phyloP scores from a whole-genome alignment of 2,329 filamentous ascomycete genomes.

The Xylaria sp. region DNA sequence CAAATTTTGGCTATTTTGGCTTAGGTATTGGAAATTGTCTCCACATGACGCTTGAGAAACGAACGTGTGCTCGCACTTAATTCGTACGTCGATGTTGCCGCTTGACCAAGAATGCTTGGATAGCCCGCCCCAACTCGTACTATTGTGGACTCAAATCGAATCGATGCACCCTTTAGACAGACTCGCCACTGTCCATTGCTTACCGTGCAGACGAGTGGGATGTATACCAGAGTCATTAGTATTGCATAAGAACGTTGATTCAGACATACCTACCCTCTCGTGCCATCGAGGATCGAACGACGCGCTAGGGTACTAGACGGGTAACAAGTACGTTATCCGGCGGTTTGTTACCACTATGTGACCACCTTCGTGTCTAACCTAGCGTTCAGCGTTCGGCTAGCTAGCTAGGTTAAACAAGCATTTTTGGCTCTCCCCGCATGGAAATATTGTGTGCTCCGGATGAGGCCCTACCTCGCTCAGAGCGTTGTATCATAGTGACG shows the following conservation, averaged over 20 bases:
- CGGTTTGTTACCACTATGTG: not conserved
- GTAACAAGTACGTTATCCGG: constrained; percentile 12
- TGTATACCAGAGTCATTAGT: constrained; percentile 6
- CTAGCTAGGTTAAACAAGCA: constrained; percentile 1
- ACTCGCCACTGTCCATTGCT: not conserved
- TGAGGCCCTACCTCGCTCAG: constrained; percentile 19
- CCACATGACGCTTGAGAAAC: not conserved
- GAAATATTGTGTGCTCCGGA: constrained; percentile 23
- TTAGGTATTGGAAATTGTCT: not conserved
- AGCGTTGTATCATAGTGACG: constrained; percentile 29
- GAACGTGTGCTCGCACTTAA: constrained; percentile 11
- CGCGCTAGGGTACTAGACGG: not conserved
- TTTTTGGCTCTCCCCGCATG: constrained; percentile 31
- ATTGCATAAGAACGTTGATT: not conserved
- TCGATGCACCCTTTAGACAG: constrained; percentile 2
- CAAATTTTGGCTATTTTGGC: constrained; percentile 3
- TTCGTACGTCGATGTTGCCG: constrained; percentile 5
- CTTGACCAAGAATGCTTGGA: not conserved
- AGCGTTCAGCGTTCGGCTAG: constrained; percentile 12
- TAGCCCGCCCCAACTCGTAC: constrained; percentile 12
- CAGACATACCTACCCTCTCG: not conserved
- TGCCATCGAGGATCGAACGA: constrained; percentile 5
- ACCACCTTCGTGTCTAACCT: constrained; percentile 12
- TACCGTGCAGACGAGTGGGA: constrained; percentile 3
- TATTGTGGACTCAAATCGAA: constrained; percentile 2